These are phyloP conservation scores for Nothophaeocryptopus gaeumannii DNA, from an alignment of 2,329 filamentous ascomycete genomes.

Conservation along the genomic window DNA sequence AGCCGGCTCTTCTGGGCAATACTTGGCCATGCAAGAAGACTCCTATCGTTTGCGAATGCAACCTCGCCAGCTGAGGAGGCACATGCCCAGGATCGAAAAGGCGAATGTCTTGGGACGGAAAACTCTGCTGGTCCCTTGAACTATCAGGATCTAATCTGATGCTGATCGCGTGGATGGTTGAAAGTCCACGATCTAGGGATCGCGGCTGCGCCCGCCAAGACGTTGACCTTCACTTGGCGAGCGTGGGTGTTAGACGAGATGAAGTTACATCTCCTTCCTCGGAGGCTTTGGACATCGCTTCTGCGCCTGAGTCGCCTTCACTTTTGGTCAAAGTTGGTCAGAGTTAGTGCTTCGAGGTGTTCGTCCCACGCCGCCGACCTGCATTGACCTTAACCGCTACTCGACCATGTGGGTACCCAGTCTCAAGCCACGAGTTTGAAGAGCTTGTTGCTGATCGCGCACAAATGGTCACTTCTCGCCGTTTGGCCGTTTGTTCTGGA, in stretches of 20 bases:
- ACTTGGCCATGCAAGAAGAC: not conserved
- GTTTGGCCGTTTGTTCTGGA: not conserved
- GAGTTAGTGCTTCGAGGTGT: not conserved
- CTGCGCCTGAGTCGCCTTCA: not conserved
- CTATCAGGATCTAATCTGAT: constrained; percentile 1
- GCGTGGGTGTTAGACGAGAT: not conserved
- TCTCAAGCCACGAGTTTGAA: not conserved
- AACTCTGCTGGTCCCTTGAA: not conserved
- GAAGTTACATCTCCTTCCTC: constrained; percentile 1
- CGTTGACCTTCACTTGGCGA: not conserved
- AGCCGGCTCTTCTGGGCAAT: constrained; percentile 1
- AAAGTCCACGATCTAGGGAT: not conserved
- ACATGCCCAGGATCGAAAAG: not conserved
- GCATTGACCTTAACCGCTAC: not conserved
- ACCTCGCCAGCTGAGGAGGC: not conserved
- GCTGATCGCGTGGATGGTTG: not conserved
- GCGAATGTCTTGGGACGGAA: not conserved
- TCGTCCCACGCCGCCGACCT: not conserved
- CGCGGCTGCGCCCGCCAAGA: not conserved
- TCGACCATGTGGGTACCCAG: constrained; percentile 4
- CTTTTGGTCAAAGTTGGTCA: not conserved
- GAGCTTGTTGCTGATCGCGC: not conserved
- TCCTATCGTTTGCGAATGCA: not conserved
- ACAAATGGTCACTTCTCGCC: not conserved
- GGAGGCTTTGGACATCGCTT: constrained; percentile 3